Evolutionary conservation across 164 flowering plant species (phyloP), one percentile per base, ranked within the genome.

Genomic region (Platanus orientalis): DNA sequence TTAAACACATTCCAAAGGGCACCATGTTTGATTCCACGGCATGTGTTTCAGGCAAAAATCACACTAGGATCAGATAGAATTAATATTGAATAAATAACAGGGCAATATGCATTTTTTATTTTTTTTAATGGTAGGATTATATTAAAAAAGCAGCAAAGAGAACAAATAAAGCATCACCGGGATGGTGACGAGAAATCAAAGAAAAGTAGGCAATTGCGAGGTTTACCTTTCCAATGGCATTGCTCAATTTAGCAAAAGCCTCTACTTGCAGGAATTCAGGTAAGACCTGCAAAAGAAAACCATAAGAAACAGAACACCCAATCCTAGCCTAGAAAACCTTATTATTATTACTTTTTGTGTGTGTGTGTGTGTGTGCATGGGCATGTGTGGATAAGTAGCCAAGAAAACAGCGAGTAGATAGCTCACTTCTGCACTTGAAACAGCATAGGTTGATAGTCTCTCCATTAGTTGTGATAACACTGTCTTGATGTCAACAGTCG

Each of bases 231-330:
- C 97, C 92, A 54, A 94, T 94, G 55, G 96, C 95, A 81, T 73
- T 80, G 75, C 86, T 94, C 71, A 94, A 73, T 74, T 91, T 94
- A 1, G 96, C 71, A 75, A 94, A 94, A 67, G 99, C 99, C 72
- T 94, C 97, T 32, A 91, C 99, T 82, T 89, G 97, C 68, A 94
- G 73, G 74, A 94, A 94, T 66, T 94, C 96, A 57, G 97, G 96
- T 57, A 94, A 74, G 7, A 85, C 95, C 92, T 87, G 80, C 64
- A 79, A 16, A 54, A 57, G 4, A 42, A 59, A 56, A 55, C 9
- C 34, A 61, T 54, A 45, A 73, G 63, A 29, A 49, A 49, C 58
- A 30, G 32, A 34, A 58, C 47, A 54, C 14, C 24, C 51, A 58
- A 56, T 42, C n/a, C 44, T 32, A 30, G 60, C 44, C 54, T 14